A percentile compares a stretch with the other conserved stretches of the same genome.
phyloP scores from a whole-genome alignment of 108 stramenopile genomes.

The Hondaea fermentalgiana region DNA sequence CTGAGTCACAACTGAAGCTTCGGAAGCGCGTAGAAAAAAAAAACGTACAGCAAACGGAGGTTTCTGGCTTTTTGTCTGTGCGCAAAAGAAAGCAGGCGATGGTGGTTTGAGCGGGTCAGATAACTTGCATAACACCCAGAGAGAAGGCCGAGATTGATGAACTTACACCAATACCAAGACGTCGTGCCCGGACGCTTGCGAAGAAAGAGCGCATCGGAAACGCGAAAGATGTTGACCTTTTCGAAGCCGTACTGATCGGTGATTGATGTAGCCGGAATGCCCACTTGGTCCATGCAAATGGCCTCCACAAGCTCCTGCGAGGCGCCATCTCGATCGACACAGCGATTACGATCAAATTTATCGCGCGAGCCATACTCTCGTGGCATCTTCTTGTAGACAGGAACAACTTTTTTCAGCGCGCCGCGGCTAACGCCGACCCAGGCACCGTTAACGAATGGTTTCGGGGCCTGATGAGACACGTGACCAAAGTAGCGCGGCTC shows the following conservation, averaged over 20 bases:
- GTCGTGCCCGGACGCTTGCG: not conserved
- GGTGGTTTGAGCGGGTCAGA: too few relatives aligned
- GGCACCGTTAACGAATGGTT: not conserved
- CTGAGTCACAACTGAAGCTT: not conserved
- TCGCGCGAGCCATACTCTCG: not conserved
- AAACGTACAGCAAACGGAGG: not conserved
- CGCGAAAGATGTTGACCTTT: not conserved
- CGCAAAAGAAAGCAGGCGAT: too few relatives aligned
- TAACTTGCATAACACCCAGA: too few relatives aligned
- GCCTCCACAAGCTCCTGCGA: not conserved
- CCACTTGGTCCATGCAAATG: not conserved
- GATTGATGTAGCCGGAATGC: not conserved
- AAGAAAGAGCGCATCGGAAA: not conserved
- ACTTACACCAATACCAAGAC: conserved; percentile 15
- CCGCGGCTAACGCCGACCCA: not conserved
- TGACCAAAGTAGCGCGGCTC: not conserved
- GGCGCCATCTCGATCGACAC: conserved; percentile 1
- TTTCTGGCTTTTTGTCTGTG: not conserved
- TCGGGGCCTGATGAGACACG: not conserved
- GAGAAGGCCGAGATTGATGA: not conserved
- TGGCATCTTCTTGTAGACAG: not conserved
- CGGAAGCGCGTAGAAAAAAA: not conserved
- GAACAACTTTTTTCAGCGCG: not conserved
- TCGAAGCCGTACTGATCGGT: not conserved
- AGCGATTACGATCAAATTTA: not conserved